Conservation (phyloP, 495 filamentous ascomycete species). For the Corynascus novoguineensis region DNA sequence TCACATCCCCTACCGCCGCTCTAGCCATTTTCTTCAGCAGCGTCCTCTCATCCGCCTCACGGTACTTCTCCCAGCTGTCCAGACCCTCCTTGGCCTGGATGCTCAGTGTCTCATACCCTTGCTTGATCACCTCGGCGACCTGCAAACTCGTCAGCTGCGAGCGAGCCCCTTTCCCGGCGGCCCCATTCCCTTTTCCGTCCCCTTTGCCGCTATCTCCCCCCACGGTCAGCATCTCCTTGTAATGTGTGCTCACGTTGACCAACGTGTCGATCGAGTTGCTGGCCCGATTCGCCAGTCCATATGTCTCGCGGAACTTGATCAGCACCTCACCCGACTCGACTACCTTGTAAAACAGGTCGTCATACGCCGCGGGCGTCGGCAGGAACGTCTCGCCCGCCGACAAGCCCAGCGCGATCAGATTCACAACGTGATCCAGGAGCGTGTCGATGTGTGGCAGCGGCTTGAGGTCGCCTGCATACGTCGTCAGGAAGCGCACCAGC, state of each 20-base stretch:
- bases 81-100: slow-evolving; percentile 79
- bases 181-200: slow-evolving; percentile 39
- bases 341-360: slow-evolving; percentile 97
- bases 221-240: slow-evolving; percentile 71
- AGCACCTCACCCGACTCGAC: slow-evolving; percentile 86
- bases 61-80: slow-evolving; percentile 69
- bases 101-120: slow-evolving; percentile 88
- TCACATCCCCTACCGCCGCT: slow-evolving; percentile 65
- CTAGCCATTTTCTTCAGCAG: slow-evolving; percentile 82
- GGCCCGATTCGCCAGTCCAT: slow-evolving; percentile 48
- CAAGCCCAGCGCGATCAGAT: slow-evolving; percentile 81
- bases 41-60: slow-evolving; percentile 70
- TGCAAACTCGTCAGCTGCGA: slow-evolving; percentile 69
- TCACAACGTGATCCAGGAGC: slow-evolving; percentile 67
- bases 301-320: slow-evolving; percentile 74
- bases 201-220: slow-evolving; percentile 42
- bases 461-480: slow-evolving; percentile 71
- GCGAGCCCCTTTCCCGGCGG: slow-evolving; percentile 21
- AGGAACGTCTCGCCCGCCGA: slow-evolving; percentile 86
- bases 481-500: slow-evolving; percentile 84
- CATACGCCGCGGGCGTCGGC: slow-evolving; percentile 82
- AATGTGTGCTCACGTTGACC: slow-evolving; percentile 79
- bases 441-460: slow-evolving; percentile 52
- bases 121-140: slow-evolving; percentile 86
- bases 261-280: slow-evolving; percentile 74